Evolutionary conservation across 148 eudicot species (phyloP).

Genomic region (Salicornia ramosissima): DNA sequence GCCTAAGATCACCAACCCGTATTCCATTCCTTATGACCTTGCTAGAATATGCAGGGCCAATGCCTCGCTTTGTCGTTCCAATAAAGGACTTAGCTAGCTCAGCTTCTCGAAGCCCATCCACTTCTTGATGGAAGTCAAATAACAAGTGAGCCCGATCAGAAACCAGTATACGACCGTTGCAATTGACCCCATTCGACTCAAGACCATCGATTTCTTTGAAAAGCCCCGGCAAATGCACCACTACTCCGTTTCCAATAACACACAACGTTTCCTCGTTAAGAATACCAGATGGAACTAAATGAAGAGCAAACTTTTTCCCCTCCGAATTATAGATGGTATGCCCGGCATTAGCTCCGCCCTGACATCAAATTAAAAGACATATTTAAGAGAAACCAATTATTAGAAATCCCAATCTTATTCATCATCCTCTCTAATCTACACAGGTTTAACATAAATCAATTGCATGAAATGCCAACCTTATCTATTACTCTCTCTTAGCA

Average conservation of each 20-base stretch:
- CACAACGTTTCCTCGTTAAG: slow-evolving; percentile 83
- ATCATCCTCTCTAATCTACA: too few species aligned
- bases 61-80: slow-evolving; percentile 93
- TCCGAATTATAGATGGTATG: slow-evolving; percentile 91
- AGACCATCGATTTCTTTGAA: slow-evolving; percentile 86
- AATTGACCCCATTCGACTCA: slow-evolving; percentile 78
- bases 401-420: too few species aligned
- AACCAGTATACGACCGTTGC: slow-evolving; percentile 79
- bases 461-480: too few species aligned
- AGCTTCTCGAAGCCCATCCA: slow-evolving; percentile 89
- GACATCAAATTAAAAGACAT: slow-evolving; percentile 20
- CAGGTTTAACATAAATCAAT: too few species aligned
- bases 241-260: slow-evolving; percentile 94
- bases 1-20: slow-evolving; percentile 82
- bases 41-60: slow-evolving; percentile 88
- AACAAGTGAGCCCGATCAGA: slow-evolving; percentile 95
- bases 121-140: slow-evolving; percentile 80
- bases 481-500: too few species aligned
- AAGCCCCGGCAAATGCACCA: slow-evolving; percentile 86
- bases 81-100: slow-evolving; percentile 90
- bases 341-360: slow-evolving; percentile 99
- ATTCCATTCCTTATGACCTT: slow-evolving; percentile 87
- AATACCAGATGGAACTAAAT: slow-evolving; percentile 95
- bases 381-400: too few species aligned
- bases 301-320: slow-evolving; percentile 96